Conservation (phyloP, 305 asterid genomes). For the Fraxinus platypoda region DNA sequence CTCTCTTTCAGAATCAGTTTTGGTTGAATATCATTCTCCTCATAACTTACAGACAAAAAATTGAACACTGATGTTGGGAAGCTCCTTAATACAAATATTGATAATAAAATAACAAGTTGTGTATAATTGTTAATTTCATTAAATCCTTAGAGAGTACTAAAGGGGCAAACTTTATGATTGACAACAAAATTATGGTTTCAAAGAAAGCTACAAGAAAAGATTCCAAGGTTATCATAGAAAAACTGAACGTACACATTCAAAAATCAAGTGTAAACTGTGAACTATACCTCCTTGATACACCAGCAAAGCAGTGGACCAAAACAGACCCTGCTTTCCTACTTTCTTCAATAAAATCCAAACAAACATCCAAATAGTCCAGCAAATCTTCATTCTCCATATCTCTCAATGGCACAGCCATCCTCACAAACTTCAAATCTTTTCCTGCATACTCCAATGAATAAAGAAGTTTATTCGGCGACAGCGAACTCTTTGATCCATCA, state of each 20-base stretch:
- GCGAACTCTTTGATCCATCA: constrained; percentile 52
- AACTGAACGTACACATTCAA: not conserved
- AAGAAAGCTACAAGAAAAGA: not conserved
- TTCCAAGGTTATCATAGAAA: not conserved
- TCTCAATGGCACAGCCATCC: constrained; percentile 92
- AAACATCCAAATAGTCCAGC: constrained; percentile 82
- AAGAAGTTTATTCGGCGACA: constrained; percentile 68
- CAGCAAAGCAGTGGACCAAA: constrained; percentile 97
- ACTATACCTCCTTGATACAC: constrained; percentile 91
- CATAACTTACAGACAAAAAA: not conserved
- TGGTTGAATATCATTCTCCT: not conserved
- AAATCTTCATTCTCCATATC: constrained; percentile 88
- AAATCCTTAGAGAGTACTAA: not conserved
- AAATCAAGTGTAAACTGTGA: not conserved
- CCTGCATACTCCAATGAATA: constrained; percentile 88
- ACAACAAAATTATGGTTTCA: not conserved
- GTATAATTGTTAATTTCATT: not conserved
- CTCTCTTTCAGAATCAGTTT: not conserved
- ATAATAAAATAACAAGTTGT: not conserved
- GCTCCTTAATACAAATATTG: constrained; percentile 13
- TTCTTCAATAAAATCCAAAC: constrained; percentile 84
- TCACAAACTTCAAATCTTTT: constrained; percentile 75
- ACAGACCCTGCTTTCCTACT: constrained; percentile 79
- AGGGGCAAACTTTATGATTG: not conserved
- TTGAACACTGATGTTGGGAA: not conserved